phyloP scores from a whole-genome alignment of 768 basidiomycete genomes.

The Suillus ampliporus region DNA sequence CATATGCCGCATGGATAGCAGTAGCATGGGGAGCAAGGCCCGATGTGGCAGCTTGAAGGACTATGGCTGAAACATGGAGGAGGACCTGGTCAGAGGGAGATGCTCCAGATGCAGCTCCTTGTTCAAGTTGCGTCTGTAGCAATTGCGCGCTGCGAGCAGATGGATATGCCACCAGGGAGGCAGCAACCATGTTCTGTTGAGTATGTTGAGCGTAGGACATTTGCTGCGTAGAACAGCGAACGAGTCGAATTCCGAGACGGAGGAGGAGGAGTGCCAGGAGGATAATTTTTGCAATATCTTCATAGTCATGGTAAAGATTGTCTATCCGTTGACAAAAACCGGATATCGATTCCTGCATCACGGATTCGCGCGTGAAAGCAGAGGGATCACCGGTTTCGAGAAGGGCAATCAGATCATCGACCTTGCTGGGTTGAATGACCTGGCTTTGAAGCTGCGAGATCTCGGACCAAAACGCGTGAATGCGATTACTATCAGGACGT shows the following conservation, averaged over 20 bases:
- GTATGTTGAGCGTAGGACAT: conserved; percentile 15
- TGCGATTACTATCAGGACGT: conserved; percentile 49
- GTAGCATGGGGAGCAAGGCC: conserved; percentile 10
- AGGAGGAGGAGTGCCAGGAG: conserved; percentile 68
- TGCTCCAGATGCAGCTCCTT: conserved; percentile 31
- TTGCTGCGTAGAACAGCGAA: conserved; percentile 37
- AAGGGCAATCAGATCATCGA: conserved; percentile 50
- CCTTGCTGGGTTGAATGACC: conserved; percentile 51
- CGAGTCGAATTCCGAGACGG: conserved; percentile 73
- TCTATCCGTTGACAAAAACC: conserved; percentile 79
- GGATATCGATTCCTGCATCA: conserved; percentile 78
- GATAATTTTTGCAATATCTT: conserved; percentile 73
- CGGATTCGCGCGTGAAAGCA: conserved; percentile 61
- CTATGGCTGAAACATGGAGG: conserved; percentile 53
- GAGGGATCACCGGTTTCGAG: conserved; percentile 44
- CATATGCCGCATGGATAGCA: conserved; percentile 58
- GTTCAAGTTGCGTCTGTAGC: conserved; percentile 34
- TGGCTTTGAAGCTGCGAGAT: conserved; percentile 76
- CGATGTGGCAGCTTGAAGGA: conserved; percentile 25
- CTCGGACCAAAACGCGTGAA: conserved; percentile 76
- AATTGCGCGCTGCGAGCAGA: conserved; percentile 48
- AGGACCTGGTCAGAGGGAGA: conserved; percentile 50
- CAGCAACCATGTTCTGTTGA: conserved; percentile 28
- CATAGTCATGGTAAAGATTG: conserved; percentile 67
- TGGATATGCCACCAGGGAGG: conserved; percentile 59